phyloP scores from a whole-genome alignment of 1,284 basidiomycete genomes.

The Papiliotrema terrestris region DNA sequence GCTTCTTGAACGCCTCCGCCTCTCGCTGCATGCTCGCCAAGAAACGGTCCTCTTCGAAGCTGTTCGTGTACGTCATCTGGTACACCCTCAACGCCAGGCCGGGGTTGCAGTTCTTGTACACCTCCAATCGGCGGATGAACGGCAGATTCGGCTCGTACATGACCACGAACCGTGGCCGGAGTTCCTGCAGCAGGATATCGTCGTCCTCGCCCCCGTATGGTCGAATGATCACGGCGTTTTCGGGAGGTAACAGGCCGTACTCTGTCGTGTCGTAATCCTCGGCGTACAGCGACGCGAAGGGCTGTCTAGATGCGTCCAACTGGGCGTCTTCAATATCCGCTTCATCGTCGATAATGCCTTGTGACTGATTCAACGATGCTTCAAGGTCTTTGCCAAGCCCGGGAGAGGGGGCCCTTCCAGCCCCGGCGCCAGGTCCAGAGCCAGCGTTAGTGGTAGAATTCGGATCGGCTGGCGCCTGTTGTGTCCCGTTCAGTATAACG shows the following conservation, averaged over 20 bases:
- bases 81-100: conserved; percentile 85
- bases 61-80: conserved; percentile 88
- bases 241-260: conserved; percentile 76
- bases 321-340: conserved; percentile 9
- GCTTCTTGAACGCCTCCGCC: conserved; percentile 88
- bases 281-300: conserved; percentile 26
- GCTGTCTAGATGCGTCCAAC: conserved; percentile 4
- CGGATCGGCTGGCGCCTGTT: background rate
- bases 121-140: conserved; percentile 89
- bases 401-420: no score
- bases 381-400: no score
- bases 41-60: conserved; percentile 94
- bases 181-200: conserved; percentile 80
- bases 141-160: conserved; percentile 95
- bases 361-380: conserved; percentile 3
- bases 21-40: conserved; percentile 82
- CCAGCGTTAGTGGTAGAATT: background rate
- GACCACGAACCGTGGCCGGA: conserved; percentile 85
- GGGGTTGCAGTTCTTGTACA: conserved; percentile 76
- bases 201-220: conserved; percentile 91
- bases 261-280: conserved; percentile 64
- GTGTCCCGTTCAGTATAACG: background rate
- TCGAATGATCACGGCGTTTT: conserved; percentile 79
- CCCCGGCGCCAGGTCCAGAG: background rate
- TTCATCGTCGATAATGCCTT: conserved; percentile 41